Conservation (phyloP, 1,284 basidiomycete genomes). For the Ustilago curta region DNA sequence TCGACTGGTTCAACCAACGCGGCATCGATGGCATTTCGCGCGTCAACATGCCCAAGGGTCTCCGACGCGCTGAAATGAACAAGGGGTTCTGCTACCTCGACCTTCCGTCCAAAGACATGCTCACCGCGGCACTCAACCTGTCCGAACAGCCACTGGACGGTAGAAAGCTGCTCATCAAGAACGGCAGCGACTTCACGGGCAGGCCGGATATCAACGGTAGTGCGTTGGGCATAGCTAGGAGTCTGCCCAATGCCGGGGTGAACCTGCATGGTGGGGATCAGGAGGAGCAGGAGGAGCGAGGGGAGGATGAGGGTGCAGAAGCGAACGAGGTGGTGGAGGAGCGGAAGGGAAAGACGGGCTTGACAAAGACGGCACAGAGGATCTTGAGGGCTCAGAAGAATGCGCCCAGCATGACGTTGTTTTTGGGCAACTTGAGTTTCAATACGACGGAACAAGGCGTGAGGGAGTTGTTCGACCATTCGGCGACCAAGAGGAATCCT, state of each 20-base stretch:
- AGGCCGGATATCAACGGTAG: slow-evolving; percentile 65
- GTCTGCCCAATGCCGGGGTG: slow-evolving; percentile 15
- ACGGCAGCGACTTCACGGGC: slow-evolving; percentile 74
- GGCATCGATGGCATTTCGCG: slow-evolving; percentile 71
- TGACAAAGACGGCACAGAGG: slow-evolving; percentile 83
- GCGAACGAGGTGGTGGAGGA: background rate
- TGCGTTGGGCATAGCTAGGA: slow-evolving; percentile 36
- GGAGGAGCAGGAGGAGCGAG: slow-evolving; percentile 1
- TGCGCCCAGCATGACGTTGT: slow-evolving; percentile 83
- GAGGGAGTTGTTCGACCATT: slow-evolving; percentile 76
- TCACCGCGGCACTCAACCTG: slow-evolving; percentile 79
- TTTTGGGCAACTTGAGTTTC: slow-evolving; percentile 90
- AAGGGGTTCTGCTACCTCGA: slow-evolving; percentile 94
- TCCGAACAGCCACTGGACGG: slow-evolving; percentile 87
- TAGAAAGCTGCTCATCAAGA: slow-evolving; percentile 90
- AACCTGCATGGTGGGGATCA: background rate
- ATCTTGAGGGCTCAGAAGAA: slow-evolving; percentile 85
- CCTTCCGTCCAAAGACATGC: slow-evolving; percentile 82
- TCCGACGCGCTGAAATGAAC: slow-evolving; percentile 71
- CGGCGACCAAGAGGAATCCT: slow-evolving; percentile 46
- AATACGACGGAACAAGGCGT: slow-evolving; percentile 82
- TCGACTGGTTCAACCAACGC: slow-evolving; percentile 58
- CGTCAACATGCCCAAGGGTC: slow-evolving; percentile 73
- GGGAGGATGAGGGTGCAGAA: slow-evolving; percentile 2
- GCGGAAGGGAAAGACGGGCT: slow-evolving; percentile 67